A percentile compares a stretch with the other conserved stretches of the same genome.
Conservation (phyloP, 441 rosid species). For the Gossypium laxum region DNA sequence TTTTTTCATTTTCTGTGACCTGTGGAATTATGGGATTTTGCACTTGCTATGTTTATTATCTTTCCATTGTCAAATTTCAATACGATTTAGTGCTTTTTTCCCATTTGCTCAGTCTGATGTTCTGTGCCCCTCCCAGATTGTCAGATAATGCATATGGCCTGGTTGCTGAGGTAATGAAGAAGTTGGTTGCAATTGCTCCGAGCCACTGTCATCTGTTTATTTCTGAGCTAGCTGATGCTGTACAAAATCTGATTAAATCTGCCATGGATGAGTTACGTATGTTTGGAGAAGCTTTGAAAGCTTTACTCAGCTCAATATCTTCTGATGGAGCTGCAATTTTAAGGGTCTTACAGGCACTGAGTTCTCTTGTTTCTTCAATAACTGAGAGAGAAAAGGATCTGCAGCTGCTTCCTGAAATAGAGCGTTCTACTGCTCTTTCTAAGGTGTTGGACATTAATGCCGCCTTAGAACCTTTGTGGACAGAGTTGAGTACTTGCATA, state of each 20-base stretch:
- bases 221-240: slow-evolving; percentile 68
- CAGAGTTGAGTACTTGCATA: slow-evolving; percentile 73
- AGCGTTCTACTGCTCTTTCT: slow-evolving; percentile 51
- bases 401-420: slow-evolving; percentile 42
- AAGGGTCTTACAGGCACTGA: slow-evolving; percentile 82
- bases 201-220: slow-evolving; percentile 73
- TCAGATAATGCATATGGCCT: slow-evolving; percentile 87
- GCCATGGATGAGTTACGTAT: slow-evolving; percentile 70
- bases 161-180: slow-evolving; percentile 86
- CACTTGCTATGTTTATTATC: background rate
- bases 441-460: slow-evolving; percentile 55
- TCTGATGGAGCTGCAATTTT: slow-evolving; percentile 90
- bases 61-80: background rate
- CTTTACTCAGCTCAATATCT: slow-evolving; percentile 63
- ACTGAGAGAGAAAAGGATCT: slow-evolving; percentile 50
- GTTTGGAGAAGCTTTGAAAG: slow-evolving; percentile 77
- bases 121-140: slow-evolving; percentile 42
- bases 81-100: background rate
- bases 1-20: background rate
- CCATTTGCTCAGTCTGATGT: slow-evolving; percentile 15
- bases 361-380: slow-evolving; percentile 60
- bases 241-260: slow-evolving; percentile 62
- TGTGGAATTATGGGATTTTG: background rate
- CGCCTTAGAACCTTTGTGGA: slow-evolving; percentile 83
- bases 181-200: slow-evolving; percentile 73